Base-by-base conservation (phyloP, 805 yeast genomes). In the Cyberlindnera nakhonratchasimensis region DNA sequence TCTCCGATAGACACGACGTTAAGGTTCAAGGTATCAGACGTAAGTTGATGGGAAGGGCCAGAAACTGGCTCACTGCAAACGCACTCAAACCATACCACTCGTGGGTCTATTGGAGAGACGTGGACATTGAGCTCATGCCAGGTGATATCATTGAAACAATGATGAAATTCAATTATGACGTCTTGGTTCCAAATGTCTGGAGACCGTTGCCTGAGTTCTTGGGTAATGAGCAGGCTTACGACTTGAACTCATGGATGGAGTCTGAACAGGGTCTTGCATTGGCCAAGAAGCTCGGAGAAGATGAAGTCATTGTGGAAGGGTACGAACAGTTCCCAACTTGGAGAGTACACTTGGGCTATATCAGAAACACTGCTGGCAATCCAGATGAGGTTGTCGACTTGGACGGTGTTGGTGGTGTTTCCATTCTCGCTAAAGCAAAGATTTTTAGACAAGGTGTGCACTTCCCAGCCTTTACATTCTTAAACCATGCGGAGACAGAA, bases 241-340 rank as follows among this genome's bases (percentile, higher is more conserved):
- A 93, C 65, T 75, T 93, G 59, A 93, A 93, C 65, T 86, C 97
- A 12, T 93, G 99, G 99, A 77, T 87, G 43, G 99, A 93, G 66
- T 79, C 90, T 3, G 83, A 79, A 6, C 79, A 83, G 9, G 96
- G 87, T 1, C 46, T 82, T 13, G 79, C 79, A 38, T 64, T 85
- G 53, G 93, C 95, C 0, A 61, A 66, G 30, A 71, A 72, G 0
- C 66, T 85, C 41, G 77, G 74, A 42, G 91, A 86, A 60, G 93
- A 86, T 58, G 95, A 84, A 57, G 93, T 86, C 33, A 86, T 86
- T 47, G 95, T 86, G 8, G 95, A 86, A 62, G 95, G 95, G 2
- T 86, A 86, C 59, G 88, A 87, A 0, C 91, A 86, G 57, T 86
- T 82, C 57, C 88, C 91, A 4, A 86, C 95, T 0, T 86, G 86